phyloP scores from a whole-genome alignment of 345 rosid genomes.

The Erysimum cheiranthoides region DNA sequence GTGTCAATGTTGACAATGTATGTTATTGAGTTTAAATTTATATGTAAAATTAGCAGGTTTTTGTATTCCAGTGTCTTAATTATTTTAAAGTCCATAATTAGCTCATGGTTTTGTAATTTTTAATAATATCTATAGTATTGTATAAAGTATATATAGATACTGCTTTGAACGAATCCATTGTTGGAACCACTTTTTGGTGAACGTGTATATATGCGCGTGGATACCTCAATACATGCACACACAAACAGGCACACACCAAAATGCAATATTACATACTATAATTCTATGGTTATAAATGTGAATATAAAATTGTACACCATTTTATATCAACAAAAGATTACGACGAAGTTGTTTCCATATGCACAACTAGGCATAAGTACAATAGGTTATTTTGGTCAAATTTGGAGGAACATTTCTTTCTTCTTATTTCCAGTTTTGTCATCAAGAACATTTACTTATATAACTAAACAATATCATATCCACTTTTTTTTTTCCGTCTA shows the following conservation, averaged over 20 bases:
- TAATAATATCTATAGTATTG: not conserved
- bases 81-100: not conserved
- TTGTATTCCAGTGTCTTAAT: not conserved
- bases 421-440: too few species aligned
- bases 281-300: not conserved
- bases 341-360: not conserved
- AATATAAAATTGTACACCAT: not conserved
- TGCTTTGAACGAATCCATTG: conserved; percentile 2
- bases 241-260: not conserved
- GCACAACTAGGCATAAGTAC: too few species aligned
- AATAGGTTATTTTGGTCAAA: too few species aligned
- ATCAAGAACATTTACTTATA: too few species aligned
- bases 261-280: not conserved
- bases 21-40: not conserved
- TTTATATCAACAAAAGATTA: not conserved
- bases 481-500: too few species aligned
- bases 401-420: too few species aligned
- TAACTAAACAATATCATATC: too few species aligned
- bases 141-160: not conserved
- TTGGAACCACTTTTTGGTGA: conserved; percentile 15
- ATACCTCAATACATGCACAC: conserved; percentile 7
- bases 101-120: not conserved
- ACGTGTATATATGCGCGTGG: conserved; percentile 24
- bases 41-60: not conserved
- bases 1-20: not conserved